Evolutionary conservation across 768 basidiomycete species (phyloP).

Genomic region (Calocera cornea): DNA sequence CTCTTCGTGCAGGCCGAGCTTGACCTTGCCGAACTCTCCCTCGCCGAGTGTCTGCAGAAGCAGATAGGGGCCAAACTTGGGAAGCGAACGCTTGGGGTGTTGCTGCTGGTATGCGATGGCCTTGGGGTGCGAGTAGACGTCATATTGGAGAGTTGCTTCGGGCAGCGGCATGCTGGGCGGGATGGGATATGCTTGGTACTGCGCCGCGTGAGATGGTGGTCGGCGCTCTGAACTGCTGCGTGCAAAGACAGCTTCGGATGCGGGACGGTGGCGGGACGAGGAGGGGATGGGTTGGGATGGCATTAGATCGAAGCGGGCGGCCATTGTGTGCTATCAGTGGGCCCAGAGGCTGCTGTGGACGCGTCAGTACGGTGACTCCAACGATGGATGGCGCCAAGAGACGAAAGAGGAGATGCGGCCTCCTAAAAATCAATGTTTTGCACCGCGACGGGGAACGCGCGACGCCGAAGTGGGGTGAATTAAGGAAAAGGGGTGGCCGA

Average conservation of each 20-base stretch:
- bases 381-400: background rate
- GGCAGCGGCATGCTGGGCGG: background rate
- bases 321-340: constrained; percentile 1
- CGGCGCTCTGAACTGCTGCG: background rate
- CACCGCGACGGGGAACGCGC: background rate
- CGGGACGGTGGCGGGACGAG: background rate
- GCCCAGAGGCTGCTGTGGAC: background rate
- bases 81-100: constrained; percentile 73
- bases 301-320: background rate
- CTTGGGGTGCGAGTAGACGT: constrained; percentile 75
- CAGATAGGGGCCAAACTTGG: constrained; percentile 90
- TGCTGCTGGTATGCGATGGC: constrained; percentile 70
- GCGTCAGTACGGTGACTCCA: background rate
- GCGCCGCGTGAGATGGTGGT: background rate
- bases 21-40: constrained; percentile 98
- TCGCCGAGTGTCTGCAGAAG: constrained; percentile 93
- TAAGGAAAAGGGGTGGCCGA: background rate
- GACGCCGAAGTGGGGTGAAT: background rate
- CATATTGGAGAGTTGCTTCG: constrained; percentile 17
- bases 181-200: background rate
- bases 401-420: background rate
- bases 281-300: background rate
- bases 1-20: constrained; percentile 83
- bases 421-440: background rate
- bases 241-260: background rate